Evolutionary conservation across 208 protist species (phyloP).

Genomic region (Porcisia deanei): DNA sequence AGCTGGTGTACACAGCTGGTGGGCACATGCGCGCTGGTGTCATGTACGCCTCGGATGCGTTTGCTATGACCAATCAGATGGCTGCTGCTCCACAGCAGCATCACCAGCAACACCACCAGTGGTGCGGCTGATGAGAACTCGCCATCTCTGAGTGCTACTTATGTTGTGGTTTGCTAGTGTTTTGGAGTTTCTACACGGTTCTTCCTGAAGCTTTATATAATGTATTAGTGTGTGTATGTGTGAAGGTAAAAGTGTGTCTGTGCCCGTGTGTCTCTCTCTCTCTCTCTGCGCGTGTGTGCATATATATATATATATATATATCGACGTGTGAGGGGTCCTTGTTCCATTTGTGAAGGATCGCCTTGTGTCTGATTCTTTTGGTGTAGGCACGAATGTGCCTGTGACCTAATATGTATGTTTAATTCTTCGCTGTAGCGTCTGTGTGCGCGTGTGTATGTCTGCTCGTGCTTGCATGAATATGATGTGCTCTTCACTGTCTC

Average conservation of each 20-base stretch:
- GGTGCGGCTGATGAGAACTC: slow-evolving; percentile 18
- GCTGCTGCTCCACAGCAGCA: slow-evolving; percentile 15
- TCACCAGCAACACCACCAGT: slow-evolving; percentile 28
- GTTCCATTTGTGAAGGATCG: neutral
- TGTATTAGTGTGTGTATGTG: neutral
- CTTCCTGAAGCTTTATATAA: neutral
- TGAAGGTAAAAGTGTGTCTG: no score
- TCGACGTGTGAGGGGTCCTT: neutral
- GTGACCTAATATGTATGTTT: no score
- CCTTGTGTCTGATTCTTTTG: slow-evolving; percentile 20
- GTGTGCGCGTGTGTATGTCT: no score
- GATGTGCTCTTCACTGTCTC: neutral
- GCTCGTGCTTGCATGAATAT: no score
- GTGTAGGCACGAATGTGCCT: neutral
- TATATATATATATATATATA: neutral
- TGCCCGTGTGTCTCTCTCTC: neutral
- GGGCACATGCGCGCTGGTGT: slow-evolving; percentile 25
- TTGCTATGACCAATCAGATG: slow-evolving; percentile 30
- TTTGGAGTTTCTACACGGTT: neutral
- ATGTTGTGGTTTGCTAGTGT: slow-evolving; percentile 5
- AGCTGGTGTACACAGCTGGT: slow-evolving; percentile 26
- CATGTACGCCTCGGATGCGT: slow-evolving; percentile 28
- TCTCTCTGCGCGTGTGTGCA: neutral
- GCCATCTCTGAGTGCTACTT: slow-evolving; percentile 9
- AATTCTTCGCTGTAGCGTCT: no score